These are phyloP conservation scores for Oleoguttula mirabilis DNA, from an alignment of 495 filamentous ascomycete genomes.

Conservation along the genomic window DNA sequence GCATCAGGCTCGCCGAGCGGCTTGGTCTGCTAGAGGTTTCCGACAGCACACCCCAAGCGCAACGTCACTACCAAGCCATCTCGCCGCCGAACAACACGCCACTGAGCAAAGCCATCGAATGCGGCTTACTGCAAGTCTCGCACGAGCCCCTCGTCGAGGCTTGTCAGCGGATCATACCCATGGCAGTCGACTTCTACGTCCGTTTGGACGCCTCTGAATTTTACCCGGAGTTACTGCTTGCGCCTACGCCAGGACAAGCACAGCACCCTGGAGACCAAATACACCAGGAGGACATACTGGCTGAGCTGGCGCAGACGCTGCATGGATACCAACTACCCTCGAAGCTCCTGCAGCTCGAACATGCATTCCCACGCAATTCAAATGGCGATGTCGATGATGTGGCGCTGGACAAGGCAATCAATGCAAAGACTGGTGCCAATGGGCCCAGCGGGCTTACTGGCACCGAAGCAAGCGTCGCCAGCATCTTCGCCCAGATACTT, in stretches of 20 bases:
- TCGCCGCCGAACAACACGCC: constrained; percentile 30
- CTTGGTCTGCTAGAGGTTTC: constrained; percentile 26
- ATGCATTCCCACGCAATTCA: constrained; percentile 23
- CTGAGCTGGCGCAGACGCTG: constrained; percentile 10
- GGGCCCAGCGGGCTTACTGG: not conserved
- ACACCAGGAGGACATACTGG: not conserved
- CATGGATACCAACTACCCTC: constrained; percentile 29
- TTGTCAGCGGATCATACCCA: not conserved
- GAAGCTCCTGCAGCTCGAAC: constrained; percentile 21
- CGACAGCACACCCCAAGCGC: constrained; percentile 21
- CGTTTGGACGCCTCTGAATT: not conserved
- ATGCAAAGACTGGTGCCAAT: constrained; percentile 9
- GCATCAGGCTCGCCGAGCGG: constrained; percentile 32
- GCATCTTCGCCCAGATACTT: constrained; percentile 27
- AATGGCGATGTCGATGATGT: constrained; percentile 25
- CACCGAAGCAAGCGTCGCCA: constrained; percentile 25
- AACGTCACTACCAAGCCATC: constrained; percentile 29
- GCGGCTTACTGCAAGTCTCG: not conserved
- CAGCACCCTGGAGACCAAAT: no score
- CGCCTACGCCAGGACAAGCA: not conserved
- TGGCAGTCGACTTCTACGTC: not conserved
- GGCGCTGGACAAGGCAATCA: constrained; percentile 10
- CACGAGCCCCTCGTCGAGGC: not conserved
- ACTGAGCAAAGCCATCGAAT: constrained; percentile 21
- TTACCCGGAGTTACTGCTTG: constrained; percentile 1